phyloP scores from a whole-genome alignment of 192 early-diverging fungal genomes.

The Backusella circina region DNA sequence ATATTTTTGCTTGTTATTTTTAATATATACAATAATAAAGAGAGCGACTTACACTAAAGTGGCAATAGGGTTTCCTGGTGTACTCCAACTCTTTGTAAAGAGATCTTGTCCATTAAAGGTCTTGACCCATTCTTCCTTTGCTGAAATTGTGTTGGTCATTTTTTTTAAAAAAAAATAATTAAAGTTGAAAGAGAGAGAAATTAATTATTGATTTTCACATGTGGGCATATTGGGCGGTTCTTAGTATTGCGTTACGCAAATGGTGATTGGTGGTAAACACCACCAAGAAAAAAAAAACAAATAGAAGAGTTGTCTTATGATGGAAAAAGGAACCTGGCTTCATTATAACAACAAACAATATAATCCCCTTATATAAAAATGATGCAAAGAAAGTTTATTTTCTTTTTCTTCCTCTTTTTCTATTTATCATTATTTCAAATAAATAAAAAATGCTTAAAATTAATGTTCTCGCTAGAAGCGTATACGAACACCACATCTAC shows the following conservation, averaged over 20 bases:
- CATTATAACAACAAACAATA: not conserved
- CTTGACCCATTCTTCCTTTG: conserved; percentile 43
- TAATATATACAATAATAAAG: not conserved
- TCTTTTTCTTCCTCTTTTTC: not conserved
- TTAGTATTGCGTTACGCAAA: not conserved
- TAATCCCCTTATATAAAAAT: not conserved
- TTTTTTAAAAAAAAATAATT: not conserved
- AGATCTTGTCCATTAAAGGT: conserved; percentile 37
- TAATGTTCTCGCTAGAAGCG: not conserved
- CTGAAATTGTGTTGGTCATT: conserved; percentile 4
- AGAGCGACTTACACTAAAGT: not conserved
- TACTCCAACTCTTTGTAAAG: conserved; percentile 51
- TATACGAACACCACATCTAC: not conserved
- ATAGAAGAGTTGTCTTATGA: not conserved
- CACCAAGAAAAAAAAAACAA: not conserved
- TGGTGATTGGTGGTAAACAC: not conserved
- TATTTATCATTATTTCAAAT: not conserved
- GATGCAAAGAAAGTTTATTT: not conserved
- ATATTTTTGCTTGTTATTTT: not conserved
- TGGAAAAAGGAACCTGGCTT: not conserved
- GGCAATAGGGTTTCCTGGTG: conserved; percentile 5
- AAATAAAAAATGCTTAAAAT: not conserved
- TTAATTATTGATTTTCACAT: not conserved
- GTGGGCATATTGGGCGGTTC: not conserved
- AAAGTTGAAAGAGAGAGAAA: not conserved